phyloP scores from a whole-genome alignment of 2,329 filamentous ascomycete species.

The Hypoxylon sp. region DNA sequence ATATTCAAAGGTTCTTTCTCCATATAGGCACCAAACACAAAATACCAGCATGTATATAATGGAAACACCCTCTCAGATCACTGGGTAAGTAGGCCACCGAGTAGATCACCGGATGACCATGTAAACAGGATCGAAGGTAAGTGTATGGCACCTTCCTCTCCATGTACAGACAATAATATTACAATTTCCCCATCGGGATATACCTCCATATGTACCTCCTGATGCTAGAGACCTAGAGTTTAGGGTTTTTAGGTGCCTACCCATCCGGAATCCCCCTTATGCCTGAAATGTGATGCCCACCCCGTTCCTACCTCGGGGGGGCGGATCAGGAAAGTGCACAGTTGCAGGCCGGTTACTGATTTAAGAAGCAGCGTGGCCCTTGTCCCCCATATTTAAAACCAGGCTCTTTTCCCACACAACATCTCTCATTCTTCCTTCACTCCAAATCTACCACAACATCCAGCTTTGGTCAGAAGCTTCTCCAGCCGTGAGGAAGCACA shows the following conservation, averaged over 20 bases:
- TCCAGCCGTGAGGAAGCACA: background rate
- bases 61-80: background rate
- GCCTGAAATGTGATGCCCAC: background rate
- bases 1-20: background rate
- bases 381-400: background rate
- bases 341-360: too few relatives aligned
- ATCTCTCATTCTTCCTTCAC: conserved; percentile 10
- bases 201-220: background rate
- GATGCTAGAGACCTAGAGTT: background rate
- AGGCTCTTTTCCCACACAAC: background rate
- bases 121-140: background rate
- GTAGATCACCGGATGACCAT: too few relatives aligned
- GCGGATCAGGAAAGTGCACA: background rate
- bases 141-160: background rate
- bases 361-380: background rate
- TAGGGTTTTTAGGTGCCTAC: background rate
- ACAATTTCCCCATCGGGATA: background rate
- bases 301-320: background rate
- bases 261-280: background rate
- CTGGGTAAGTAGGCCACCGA: background rate
- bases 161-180: background rate
- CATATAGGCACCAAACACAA: background rate
- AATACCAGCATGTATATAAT: background rate
- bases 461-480: conserved; percentile 1
- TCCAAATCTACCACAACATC: background rate